Conservation (phyloP, 768 basidiomycete species). For the Suillus discolor region DNA sequence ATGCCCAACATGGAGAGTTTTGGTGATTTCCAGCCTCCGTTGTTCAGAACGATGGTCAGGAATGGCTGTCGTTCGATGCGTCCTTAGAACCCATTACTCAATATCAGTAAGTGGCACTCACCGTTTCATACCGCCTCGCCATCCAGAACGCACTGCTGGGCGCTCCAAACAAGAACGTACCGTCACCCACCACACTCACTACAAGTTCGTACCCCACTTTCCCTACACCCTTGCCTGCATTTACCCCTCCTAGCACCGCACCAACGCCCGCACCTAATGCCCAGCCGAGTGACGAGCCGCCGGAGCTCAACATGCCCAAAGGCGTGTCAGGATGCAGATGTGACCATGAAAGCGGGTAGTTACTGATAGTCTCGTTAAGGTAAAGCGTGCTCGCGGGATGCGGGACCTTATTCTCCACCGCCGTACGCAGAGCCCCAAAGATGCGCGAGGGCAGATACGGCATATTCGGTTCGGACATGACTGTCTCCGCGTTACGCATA, state of each 20-base stretch:
- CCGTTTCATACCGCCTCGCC: slow-evolving; percentile 66
- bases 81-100: neutral
- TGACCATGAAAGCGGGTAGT: slow-evolving; percentile 54
- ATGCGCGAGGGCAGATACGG: slow-evolving; percentile 48
- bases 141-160: slow-evolving; percentile 75
- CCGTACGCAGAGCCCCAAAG: slow-evolving; percentile 47
- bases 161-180: slow-evolving; percentile 66
- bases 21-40: slow-evolving; percentile 72
- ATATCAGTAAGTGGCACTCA: slow-evolving; percentile 30
- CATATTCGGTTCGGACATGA: slow-evolving; percentile 15
- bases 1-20: slow-evolving; percentile 65
- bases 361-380: slow-evolving; percentile 67
- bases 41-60: slow-evolving; percentile 70
- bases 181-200: slow-evolving; percentile 67
- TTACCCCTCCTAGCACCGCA: slow-evolving; percentile 46
- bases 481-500: slow-evolving; percentile 37
- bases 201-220: slow-evolving; percentile 51
- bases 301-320: slow-evolving; percentile 56
- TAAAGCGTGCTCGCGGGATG: slow-evolving; percentile 37
- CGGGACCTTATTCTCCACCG: slow-evolving; percentile 28
- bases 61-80: slow-evolving; percentile 50
- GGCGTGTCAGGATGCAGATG: slow-evolving; percentile 56
- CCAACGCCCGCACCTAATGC: slow-evolving; percentile 67
- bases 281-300: slow-evolving; percentile 72
- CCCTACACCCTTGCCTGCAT: slow-evolving; percentile 21